Evolutionary conservation across 768 basidiomycete genomes (phyloP), one percentile per base, ranked within the genome.

Genomic region (Phanerochaete sordida): DNA sequence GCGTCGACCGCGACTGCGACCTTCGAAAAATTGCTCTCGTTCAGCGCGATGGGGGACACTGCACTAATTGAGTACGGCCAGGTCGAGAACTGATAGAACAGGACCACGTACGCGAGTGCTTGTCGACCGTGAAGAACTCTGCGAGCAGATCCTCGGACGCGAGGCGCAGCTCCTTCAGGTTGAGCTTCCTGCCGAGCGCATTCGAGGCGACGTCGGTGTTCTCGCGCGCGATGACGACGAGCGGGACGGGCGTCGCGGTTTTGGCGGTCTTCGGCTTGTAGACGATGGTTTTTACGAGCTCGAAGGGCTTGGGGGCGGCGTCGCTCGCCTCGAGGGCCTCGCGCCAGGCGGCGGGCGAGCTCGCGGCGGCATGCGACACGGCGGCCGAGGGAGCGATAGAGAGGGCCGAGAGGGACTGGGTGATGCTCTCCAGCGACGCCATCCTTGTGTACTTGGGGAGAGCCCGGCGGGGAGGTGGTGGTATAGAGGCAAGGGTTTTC

Each of bases 221-320:
- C 68, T 96, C 93, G 67, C 85, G 80, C 11, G 92, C 91, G 72
- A 98, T 82, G 60, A 95, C 87, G 64, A 98, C 81, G 59, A 98
- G 86, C 8, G 94, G 95, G 55, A 93, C 81, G 1, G 93, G 86
- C 30, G 82, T 84, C 7, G 90, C 91, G 0, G 84, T 82, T 73
- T 97, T 97, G n/a, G 94, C 89, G 2, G 94, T 93, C 75, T 95
- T 95, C 31, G 95, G 95, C 72, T 98, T 98, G 87, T 93, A 96
- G 58, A 96, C 88, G 65, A 95, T 87, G 50, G 90, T 91, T 73
- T 94, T 95, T 71, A 90, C 81, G 66, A 92, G 80, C 71, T 90
- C 84, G 68, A 88, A 91, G 16, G 78, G 77, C 49, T 75, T 76
- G 1, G 88, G 86, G 24, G 80, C 75, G 13, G 80, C 75, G 39